Evolutionary conservation across 441 rosid species (phyloP), one percentile per base, ranked within the genome.

Genomic region (Erodium texanum): DNA sequence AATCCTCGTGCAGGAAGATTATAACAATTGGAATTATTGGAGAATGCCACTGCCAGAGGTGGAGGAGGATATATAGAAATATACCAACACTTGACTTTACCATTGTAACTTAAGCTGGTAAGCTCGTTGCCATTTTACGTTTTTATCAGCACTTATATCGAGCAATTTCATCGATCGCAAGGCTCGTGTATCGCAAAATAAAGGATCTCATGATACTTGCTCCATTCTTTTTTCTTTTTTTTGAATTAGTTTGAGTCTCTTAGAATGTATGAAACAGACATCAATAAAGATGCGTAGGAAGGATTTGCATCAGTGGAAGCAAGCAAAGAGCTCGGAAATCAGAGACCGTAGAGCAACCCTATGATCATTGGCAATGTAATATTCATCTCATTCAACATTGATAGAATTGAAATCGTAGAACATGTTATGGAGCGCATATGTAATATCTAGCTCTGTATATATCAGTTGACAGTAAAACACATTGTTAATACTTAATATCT

Each of bases 21-120:
- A 70, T 48, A 89, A 92, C 73, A 77, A 86, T 0, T 89, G 96
- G 96, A 89, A 92, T 67, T 92, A 78, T 76, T 92, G 97, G 97
- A 87, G 77, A 81, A 36, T 86, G 68, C 92, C 89, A 7, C 58
- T 86, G 70, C 82, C 71, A 3, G 92, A 87, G 14, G 50, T 89
- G 1, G 92, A 87, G 1, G 92, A 87, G n/a, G 70, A 16, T 54
- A 54, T n/a, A 3, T 54, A 16, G 61, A 41, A 41, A 12, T 41
- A 41, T 41, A 12, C 48, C 11, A 12, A 41, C 48, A 41, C 48
- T 12, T 1, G 48, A 41, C 14, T 0, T 41, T 41, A 15, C 15
- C 48, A 41, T 41, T 12, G 48, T 41, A 41, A 41, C 48, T 41
- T 3, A 41, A 2, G 9, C 48, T 41, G 48, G 15, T 41, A 12